These are phyloP conservation scores for Teunomyces stri DNA, from an alignment of 805 yeast species.

Conservation along the genomic window DNA sequence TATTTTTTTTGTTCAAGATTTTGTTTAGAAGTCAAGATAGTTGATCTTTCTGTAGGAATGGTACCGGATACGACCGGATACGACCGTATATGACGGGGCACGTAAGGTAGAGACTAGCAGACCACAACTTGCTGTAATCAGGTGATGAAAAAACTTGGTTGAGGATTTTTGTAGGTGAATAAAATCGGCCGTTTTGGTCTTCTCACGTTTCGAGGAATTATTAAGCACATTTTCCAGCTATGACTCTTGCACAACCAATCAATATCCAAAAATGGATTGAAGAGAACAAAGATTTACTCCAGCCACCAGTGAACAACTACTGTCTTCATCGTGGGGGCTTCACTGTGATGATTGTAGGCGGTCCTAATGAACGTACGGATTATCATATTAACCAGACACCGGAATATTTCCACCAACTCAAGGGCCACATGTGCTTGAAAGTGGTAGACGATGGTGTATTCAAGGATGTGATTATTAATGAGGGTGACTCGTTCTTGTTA, in stretches of 20 bases:
- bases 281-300: conserved; percentile 70
- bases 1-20: background rate
- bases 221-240: conserved; percentile 13
- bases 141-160: background rate
- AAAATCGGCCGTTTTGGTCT: background rate
- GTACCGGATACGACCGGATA: no score
- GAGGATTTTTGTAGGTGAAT: background rate
- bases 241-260: conserved; percentile 62
- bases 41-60: no score
- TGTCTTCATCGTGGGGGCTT: conserved; percentile 90
- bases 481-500: conserved; percentile 84
- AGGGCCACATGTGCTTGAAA: conserved; percentile 79
- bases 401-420: conserved; percentile 86
- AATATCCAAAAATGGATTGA: conserved; percentile 78
- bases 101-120: background rate
- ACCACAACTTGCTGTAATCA: background rate
- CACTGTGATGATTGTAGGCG: conserved; percentile 94
- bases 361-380: conserved; percentile 92
- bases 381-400: conserved; percentile 94
- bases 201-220: background rate
- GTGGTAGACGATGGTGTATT: conserved; percentile 75
- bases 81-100: no score
- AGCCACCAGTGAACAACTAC: conserved; percentile 91
- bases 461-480: conserved; percentile 69
- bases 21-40: no score